These are phyloP conservation scores for Acacia confusa DNA, from an alignment of 306 rosid species.

Conservation along the genomic window DNA sequence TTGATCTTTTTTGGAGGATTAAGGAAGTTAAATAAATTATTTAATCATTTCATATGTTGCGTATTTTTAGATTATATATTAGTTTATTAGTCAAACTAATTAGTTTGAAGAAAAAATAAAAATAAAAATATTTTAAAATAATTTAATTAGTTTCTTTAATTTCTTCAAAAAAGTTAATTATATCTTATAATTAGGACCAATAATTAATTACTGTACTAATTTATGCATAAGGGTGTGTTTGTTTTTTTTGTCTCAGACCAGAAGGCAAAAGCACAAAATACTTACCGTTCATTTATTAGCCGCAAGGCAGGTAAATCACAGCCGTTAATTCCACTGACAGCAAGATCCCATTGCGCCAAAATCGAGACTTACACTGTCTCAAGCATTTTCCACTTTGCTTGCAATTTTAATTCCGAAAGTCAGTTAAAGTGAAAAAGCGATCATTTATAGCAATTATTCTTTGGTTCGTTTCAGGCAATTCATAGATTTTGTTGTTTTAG, in stretches of 20 bases:
- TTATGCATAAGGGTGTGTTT: neutral
- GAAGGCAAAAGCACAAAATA: neutral
- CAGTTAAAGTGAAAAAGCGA: conserved; percentile 19
- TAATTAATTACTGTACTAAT: neutral
- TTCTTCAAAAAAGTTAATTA: too few relatives aligned
- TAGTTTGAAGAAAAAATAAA: too few relatives aligned
- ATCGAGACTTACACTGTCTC: neutral
- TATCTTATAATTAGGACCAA: too few relatives aligned
- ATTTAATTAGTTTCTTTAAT: too few relatives aligned
- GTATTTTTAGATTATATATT: too few relatives aligned
- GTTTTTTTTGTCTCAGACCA: neutral
- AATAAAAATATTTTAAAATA: too few relatives aligned
- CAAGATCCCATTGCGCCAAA: conserved; percentile 2
- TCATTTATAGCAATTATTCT: neutral
- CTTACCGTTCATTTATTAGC: neutral
- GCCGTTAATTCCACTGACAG: conserved; percentile 13
- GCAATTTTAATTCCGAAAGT: neutral
- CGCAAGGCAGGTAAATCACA: neutral
- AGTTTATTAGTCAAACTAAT: too few relatives aligned
- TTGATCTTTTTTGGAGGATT: too few relatives aligned
- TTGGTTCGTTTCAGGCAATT: neutral
- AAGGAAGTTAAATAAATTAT: too few relatives aligned
- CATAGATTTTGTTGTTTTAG: conserved; percentile 1
- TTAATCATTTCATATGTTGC: too few relatives aligned
- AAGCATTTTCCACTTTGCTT: neutral